Evolutionary conservation across 2,329 filamentous ascomycete genomes (phyloP), one percentile per base, ranked within the genome.

Genomic region (Botrytis hyacinthi): DNA sequence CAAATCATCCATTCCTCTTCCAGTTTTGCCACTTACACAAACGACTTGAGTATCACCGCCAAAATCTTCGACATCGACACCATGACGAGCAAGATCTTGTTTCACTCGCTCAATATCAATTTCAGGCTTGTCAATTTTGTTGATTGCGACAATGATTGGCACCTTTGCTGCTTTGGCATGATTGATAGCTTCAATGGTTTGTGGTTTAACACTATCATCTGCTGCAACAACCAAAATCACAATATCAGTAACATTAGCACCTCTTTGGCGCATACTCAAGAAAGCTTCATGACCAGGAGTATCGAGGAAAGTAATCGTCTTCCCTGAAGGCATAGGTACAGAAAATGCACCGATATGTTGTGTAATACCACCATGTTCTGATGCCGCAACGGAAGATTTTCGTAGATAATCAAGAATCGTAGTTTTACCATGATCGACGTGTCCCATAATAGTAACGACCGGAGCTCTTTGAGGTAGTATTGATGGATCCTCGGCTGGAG

Each of bases 331-430:
- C 86, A 99, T 90, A 29, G 89, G 89, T 2, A 99, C 96, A 10
- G 94, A 94, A 84, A 99, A 99, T 26, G 96, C 96, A 82, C 96
- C 97, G 77, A 99, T 99, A 80, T 99, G 96, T 82, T 99, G 96
- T 0, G 96, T 99, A 80, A 99, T 99, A 51, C 96, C 96, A 76
- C 96, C 96, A 80, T 98, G 95, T 81, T 99, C 96, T 71, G 92
- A 90, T 9, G 94, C 94, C 60, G 92, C 97, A 61, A 99, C 90
- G 10, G 94, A 98, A 1, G 95, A 96, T 78, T 97, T 97, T 54
- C 96, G 92, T 62, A 99, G 86, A 84, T 91, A 98, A 81, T 99
- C 96, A 16, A 99, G 86, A 60, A 99, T 90, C 0, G 97, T 99
- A 0, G 96, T 99, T 85, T 99, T 99, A 71, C 96, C 96, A 82